Evolutionary conservation across 2,329 filamentous ascomycete species (phyloP), one percentile per base, ranked within the genome.

Genomic region (Hymenoscyphus occultus): DNA sequence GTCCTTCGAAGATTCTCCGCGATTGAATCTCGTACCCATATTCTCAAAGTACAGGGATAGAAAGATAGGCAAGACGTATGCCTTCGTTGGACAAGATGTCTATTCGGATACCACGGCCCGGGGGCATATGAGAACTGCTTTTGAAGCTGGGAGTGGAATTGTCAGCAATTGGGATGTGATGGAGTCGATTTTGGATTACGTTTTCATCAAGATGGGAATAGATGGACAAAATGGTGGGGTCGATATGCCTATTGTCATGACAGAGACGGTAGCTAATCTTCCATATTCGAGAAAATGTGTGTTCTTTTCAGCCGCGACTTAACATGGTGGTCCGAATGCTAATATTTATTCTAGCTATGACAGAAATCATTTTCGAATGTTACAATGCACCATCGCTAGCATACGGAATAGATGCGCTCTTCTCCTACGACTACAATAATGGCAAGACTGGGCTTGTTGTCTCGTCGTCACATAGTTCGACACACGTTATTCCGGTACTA

Each of bases 131-230:
- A 90, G 94, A 76, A 91, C 92, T 76, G 90, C 93, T 1, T 98
- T 97, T 73, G 95, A 99, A 76, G 86, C 90, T 1, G 93, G 93
- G 31, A 94, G 90, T 56, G 94, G 93, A 69, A 90, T 99, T 59
- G 87, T 98, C 67, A 93, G 92, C 77, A 98, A 98, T 76, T 99
- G 96, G 93, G 95, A 99, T 77, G 93, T 93, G 40, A 93, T 97
- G 87, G 95, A 99, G 78, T 93, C 94, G 65, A 83, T 97, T 5
- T 80, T 99, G 58, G 95, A 99, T 79, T 97, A 97, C 77, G 85
- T 93, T 54, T 99, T 99, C 77, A 83, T 97, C 71, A 98, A 97
- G 79, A 80, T 99, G 63, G 95, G 95, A 4, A 84, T 99, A 71
- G 92, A 96, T 70, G 87, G 87, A 16, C 81, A 82, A 3, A 86